Percentiles rank a stretch among this genome's conserved stretches.
Conservation (phyloP, 176 grass and related monocot species). For the Paspalum notatum region DNA sequence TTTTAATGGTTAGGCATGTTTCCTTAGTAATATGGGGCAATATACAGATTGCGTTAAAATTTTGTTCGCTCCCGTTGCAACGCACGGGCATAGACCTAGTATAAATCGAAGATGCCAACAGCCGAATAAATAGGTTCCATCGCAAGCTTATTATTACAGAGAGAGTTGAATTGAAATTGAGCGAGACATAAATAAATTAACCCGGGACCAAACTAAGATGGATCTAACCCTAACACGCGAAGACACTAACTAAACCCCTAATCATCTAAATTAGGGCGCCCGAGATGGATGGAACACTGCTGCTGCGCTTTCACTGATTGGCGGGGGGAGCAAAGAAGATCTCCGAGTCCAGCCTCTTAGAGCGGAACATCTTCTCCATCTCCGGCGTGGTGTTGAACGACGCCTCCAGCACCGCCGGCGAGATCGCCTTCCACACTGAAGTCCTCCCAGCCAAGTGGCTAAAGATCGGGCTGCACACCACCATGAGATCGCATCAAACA, state of each 20-base stretch:
- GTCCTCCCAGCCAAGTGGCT: constrained; percentile 68
- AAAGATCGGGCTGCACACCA: constrained; percentile 52
- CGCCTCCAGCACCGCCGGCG: constrained; percentile 49
- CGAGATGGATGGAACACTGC: not conserved
- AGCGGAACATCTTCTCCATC: constrained; percentile 64
- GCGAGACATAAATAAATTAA: not conserved
- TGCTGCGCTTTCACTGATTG: not conserved
- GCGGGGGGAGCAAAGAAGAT: constrained; percentile 61
- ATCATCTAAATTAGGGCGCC: not conserved
- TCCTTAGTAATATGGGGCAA: too few species aligned
- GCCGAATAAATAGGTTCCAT: not conserved
- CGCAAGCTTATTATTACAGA: not conserved
- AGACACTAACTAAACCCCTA: not conserved
- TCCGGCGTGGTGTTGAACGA: constrained; percentile 56
- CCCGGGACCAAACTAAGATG: not conserved
- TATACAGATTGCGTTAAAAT: too few species aligned
- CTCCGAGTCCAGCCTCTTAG: constrained; percentile 64
- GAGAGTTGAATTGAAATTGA: not conserved
- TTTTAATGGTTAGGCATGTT: too few species aligned
- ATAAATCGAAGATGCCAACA: too few species aligned
- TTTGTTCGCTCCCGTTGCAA: too few species aligned
- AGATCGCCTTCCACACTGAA: constrained; percentile 72
- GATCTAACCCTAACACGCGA: not conserved
- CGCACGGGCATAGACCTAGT: too few species aligned
- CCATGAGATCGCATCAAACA: too few species aligned